Conservation (phyloP, 768 basidiomycete genomes). For the Leccinellum luteum region DNA sequence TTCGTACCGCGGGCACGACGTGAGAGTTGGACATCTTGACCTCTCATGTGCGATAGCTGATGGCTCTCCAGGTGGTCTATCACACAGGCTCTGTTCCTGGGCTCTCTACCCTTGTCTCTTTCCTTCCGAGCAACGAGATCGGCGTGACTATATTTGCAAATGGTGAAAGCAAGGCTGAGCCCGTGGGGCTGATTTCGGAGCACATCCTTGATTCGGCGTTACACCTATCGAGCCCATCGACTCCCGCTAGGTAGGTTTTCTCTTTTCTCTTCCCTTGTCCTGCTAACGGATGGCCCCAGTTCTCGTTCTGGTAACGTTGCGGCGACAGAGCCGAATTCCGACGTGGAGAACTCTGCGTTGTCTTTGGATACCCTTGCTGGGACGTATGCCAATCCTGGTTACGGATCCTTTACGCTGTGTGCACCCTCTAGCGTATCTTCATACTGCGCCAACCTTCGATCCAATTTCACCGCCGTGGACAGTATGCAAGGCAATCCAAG, state of each 20-base stretch:
- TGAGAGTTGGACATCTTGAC: slow-evolving; percentile 13
- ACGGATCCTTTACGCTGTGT: slow-evolving; percentile 39
- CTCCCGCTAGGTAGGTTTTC: slow-evolving; percentile 6
- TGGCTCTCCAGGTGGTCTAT: slow-evolving; percentile 29
- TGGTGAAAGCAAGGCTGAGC: slow-evolving; percentile 14
- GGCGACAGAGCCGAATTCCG: no score
- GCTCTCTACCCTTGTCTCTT: slow-evolving; percentile 26
- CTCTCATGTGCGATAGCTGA: background rate
- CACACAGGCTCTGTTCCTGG: slow-evolving; percentile 38
- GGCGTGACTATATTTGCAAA: slow-evolving; percentile 39
- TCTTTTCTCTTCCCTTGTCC: background rate
- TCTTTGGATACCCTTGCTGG: slow-evolving; percentile 33
- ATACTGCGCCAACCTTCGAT: slow-evolving; percentile 23
- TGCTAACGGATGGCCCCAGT: background rate
- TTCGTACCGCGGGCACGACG: slow-evolving; percentile 42
- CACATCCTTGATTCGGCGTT: slow-evolving; percentile 27
- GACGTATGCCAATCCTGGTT: slow-evolving; percentile 37
- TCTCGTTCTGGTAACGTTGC: background rate
- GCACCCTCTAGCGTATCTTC: slow-evolving; percentile 21
- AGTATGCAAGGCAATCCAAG: background rate
- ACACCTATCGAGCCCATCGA: background rate
- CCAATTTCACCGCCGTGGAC: slow-evolving; percentile 31
- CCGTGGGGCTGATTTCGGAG: slow-evolving; percentile 6
- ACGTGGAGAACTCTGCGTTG: background rate
- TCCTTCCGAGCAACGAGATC: slow-evolving; percentile 36